Evolutionary conservation across 495 filamentous ascomycete genomes (phyloP).

Genomic region (Aspergillus wentii): DNA sequence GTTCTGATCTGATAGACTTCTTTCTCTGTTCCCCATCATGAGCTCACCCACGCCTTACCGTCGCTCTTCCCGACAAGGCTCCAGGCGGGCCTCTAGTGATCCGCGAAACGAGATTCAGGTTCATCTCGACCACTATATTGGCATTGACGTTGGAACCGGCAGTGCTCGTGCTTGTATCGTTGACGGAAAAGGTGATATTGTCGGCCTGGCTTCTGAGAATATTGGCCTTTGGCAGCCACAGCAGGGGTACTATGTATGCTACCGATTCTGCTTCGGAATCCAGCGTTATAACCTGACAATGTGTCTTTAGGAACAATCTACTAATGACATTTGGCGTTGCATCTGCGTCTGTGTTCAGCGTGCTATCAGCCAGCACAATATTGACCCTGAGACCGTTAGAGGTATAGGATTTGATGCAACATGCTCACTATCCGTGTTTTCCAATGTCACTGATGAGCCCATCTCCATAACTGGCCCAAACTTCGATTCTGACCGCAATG

Average conservation of each 20-base stretch:
- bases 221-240: slow-evolving; percentile 95
- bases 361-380: slow-evolving; percentile 71
- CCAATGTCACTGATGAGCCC: slow-evolving; percentile 81
- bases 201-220: slow-evolving; percentile 82
- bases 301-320: slow-evolving; percentile 88
- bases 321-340: slow-evolving; percentile 88
- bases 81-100: slow-evolving; percentile 52
- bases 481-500: slow-evolving; percentile 82
- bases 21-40: too few relatives aligned
- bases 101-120: slow-evolving; percentile 50
- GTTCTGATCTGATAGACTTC: too few relatives aligned
- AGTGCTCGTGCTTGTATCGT: slow-evolving; percentile 94
- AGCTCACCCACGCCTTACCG: slow-evolving; percentile 25
- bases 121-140: slow-evolving; percentile 69
- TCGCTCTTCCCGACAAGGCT: slow-evolving; percentile 30
- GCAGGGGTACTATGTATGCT: slow-evolving; percentile 74
- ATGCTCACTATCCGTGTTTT: slow-evolving; percentile 89
- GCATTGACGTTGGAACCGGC: slow-evolving; percentile 93
- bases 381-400: slow-evolving; percentile 65
- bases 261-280: not conserved
- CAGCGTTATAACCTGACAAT: slow-evolving; percentile 14
- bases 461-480: slow-evolving; percentile 82
- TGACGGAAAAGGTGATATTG: slow-evolving; percentile 84
- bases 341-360: slow-evolving; percentile 79
- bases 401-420: slow-evolving; percentile 97